Base-by-base conservation (phyloP, 108 stramenopile species). In the Asterionellopsis glacialis region DNA sequence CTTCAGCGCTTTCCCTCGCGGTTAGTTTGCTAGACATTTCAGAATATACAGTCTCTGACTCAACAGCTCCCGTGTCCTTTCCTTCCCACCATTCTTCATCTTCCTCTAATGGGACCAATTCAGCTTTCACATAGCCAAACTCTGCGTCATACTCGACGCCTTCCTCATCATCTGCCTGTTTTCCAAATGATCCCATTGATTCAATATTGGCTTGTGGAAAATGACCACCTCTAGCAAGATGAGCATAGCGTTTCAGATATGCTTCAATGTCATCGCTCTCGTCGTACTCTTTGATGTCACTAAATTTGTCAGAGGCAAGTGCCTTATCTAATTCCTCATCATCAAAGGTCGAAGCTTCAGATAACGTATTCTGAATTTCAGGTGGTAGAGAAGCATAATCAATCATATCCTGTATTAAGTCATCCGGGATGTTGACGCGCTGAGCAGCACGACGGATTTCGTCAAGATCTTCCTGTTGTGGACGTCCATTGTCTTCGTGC, bases 391-490 rank as follows among this genome's bases (percentile, higher is more conserved):
- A 47, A 21, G 49, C 21, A 45, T 43, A 48, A 5, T 62, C 62
- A 25, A 64, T 24, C 54, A 61, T 61, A 41, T 39, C 16, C 16
- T 67, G 57, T n/a, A 66, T 58, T 21, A 47, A 27, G 52, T 28
- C 54, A 23, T 57, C 18, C 14, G 55, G 62, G 51, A 76, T 40
- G 16, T 61, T 9, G 19, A 49, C 60, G 43, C 61, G 51, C 11
- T 38, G 43, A 16, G 69, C 63, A 49, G 69, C 59, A 44, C 61
- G 64, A 11, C 74, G 56, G 40, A 65, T 64, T 50, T 64, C 59
- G 13, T 62, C 63, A 38, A 25, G 26, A 42, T 43, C 13, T 45
- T 19, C n/a, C 43, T 24, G 7, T 21, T 59, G 7, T 33, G 33
- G 33, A 7, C 33, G 33, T 33, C 5, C 33, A 7, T 33, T 7